Conservation (phyloP, 306 rosid genomes). For the Fragaria iinumae region DNA sequence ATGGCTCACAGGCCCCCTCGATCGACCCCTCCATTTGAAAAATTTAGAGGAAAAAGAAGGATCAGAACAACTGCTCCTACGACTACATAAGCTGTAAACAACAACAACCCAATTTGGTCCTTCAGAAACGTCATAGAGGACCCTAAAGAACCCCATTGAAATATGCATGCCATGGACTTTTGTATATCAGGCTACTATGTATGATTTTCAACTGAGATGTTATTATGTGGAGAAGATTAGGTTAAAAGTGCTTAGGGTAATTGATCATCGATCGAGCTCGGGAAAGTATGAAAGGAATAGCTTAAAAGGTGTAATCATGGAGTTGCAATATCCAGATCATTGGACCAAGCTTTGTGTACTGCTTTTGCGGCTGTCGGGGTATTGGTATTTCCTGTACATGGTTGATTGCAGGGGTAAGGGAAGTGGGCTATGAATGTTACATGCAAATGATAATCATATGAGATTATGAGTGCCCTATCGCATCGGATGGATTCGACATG, state of each 20-base stretch:
- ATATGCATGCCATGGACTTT: neutral
- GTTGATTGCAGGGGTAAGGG: neutral
- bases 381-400: neutral
- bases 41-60: neutral
- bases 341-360: constrained; percentile 14
- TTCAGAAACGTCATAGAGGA: neutral
- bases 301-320: constrained; percentile 51
- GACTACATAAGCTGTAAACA: neutral
- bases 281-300: constrained; percentile 30
- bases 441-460: neutral
- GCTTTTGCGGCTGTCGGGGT: constrained; percentile 12
- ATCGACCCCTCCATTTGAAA: constrained; percentile 5
- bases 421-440: neutral
- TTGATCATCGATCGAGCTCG: constrained; percentile 31
- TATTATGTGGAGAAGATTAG: constrained; percentile 30
- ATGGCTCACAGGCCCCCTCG: neutral
- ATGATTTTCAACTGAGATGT: constrained; percentile 21
- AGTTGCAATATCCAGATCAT: constrained; percentile 26
- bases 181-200: neutral
- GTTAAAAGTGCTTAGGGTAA: constrained; percentile 34
- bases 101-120: neutral
- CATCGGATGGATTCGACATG: neutral
- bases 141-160: neutral
- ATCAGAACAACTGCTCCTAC: neutral
- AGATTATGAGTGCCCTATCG: neutral